These are phyloP conservation scores for Neoboletus subvelutipes DNA, from an alignment of 768 basidiomycete genomes.

Conservation along the genomic window DNA sequence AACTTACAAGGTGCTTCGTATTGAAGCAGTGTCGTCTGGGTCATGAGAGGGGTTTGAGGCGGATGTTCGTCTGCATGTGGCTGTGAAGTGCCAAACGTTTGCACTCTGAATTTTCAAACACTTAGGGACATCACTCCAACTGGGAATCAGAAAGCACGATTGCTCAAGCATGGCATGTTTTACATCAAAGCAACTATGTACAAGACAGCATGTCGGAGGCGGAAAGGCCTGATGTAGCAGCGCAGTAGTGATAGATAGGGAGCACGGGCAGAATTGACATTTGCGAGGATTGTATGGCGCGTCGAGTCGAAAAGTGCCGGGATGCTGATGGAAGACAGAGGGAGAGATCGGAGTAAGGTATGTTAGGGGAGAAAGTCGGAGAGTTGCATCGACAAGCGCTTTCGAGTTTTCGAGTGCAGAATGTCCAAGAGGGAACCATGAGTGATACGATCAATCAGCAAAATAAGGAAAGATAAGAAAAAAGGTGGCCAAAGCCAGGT, in stretches of 20 bases:
- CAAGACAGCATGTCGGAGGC: conserved; percentile 27
- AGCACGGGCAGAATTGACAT: conserved; percentile 18
- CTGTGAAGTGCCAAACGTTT: conserved; percentile 8
- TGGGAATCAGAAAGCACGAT: conserved; percentile 8
- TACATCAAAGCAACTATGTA: conserved; percentile 33
- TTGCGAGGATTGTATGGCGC: conserved; percentile 18
- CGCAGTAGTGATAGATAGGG: conserved; percentile 17
- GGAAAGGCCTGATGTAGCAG: conserved; percentile 20
- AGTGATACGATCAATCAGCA: conserved; percentile 31
- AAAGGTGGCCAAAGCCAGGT: conserved; percentile 10
- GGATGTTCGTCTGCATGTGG: conserved; percentile 23
- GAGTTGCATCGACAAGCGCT: conserved; percentile 25
- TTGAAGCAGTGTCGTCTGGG: conserved; percentile 70
- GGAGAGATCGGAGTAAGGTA: conserved; percentile 10
- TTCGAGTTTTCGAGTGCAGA: conserved; percentile 26
- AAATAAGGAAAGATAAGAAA: conserved; percentile 34
- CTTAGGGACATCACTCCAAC: background rate
- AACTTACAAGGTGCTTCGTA: conserved; percentile 85
- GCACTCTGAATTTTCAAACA: too few species aligned
- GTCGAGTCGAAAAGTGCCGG: conserved; percentile 24
- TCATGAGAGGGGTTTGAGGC: conserved; percentile 41
- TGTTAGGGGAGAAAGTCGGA: conserved; percentile 12
- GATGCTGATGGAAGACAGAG: conserved; percentile 13
- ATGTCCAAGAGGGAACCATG: conserved; percentile 25
- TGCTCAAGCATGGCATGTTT: conserved; percentile 14